Evolutionary conservation across 2,329 filamentous ascomycete genomes (phyloP).

Genomic region (Cercospora berteroae): DNA sequence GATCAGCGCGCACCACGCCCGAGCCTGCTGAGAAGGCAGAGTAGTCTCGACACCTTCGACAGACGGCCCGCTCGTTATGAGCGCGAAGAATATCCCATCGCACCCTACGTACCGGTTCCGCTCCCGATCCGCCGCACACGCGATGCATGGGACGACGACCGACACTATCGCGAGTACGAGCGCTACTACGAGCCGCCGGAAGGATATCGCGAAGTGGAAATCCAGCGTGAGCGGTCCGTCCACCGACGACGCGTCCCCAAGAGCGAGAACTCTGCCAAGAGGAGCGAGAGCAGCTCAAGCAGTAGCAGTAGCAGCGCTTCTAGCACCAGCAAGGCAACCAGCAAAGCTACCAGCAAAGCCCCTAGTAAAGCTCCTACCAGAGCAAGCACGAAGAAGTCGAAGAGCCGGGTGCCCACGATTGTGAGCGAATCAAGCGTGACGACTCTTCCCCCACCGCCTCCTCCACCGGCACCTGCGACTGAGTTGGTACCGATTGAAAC

Average conservation of each 20-base stretch:
- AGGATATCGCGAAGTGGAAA: constrained; percentile 51
- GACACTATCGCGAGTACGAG: constrained; percentile 38
- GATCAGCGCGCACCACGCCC: constrained; percentile 58
- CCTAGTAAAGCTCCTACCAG: constrained; percentile 14
- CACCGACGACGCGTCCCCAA: constrained; percentile 30
- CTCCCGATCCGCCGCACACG: constrained; percentile 57
- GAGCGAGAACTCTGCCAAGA: constrained; percentile 23
- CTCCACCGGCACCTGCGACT: constrained; percentile 11
- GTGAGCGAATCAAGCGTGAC: constrained; percentile 27
- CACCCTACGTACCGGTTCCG: constrained; percentile 66
- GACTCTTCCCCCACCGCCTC: constrained; percentile 13
- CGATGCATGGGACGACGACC: constrained; percentile 66
- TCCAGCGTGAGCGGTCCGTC: constrained; percentile 47
- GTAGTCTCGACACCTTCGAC: constrained; percentile 87
- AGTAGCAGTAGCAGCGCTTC: constrained; percentile 29
- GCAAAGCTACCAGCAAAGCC: constrained; percentile 11
- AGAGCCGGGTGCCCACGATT: constrained; percentile 21
- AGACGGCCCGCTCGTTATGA: constrained; percentile 63
- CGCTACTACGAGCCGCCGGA: constrained; percentile 39
- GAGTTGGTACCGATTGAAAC: constrained; percentile 8
- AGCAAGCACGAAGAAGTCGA: constrained; percentile 23
- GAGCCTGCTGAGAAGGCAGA: constrained; percentile 72
- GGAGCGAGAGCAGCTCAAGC: constrained; percentile 18
- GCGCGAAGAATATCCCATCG: constrained; percentile 63
- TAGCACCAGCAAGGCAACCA: constrained; percentile 21